Base-by-base conservation (phyloP, 352 stramenopile genomes). In the Pythium guiyangense region DNA sequence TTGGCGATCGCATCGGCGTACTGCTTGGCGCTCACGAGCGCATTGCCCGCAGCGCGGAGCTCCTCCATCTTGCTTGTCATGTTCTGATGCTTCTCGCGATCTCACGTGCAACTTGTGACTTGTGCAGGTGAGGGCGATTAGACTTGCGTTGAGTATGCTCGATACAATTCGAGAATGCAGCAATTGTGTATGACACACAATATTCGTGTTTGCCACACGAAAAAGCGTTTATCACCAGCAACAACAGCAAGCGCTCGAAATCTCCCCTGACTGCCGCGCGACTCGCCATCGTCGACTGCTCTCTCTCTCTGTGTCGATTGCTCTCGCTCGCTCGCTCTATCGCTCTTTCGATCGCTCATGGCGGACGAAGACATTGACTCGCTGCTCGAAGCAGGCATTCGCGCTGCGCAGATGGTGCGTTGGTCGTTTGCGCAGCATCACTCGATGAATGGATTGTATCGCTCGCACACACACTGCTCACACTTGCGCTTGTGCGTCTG, bases 291-390 rank as follows among this genome's bases (percentile, higher is more conserved):
- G 14, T 22, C 22, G 22, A 1, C 15, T 22, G 15, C 39, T 20
- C 14, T 20, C 18, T 45, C 39, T 20, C 39, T 40, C 35, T n/a
- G n/a, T n/a, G n/a, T n/a, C n/a, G n/a, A n/a, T n/a, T n/a, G n/a
- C n/a, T n/a, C n/a, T n/a, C n/a, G n/a, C n/a, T n/a, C n/a, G n/a
- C n/a, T n/a, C n/a, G n/a, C n/a, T 40, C 35, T 1, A 40, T 22
- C 22, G 0, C 22, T 22, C 22, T 22, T 1, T 22, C 22, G 0
- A 22, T 22, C 1, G 22, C 22, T 37, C 29, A 86, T 84, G 73
- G 83, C 81, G 50, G 82, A 90, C 60, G 72, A 87, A 52, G 84
- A 87, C 55, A 94, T 94, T 59, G 82, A 94, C 53, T 86, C 77
- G 62, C 69, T 94, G 61, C 71, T 94, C 53, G 78, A 91, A 56